These are phyloP conservation scores for Nakataea oryzae DNA, from an alignment of 2,329 filamentous ascomycete species.

Conservation along the genomic window DNA sequence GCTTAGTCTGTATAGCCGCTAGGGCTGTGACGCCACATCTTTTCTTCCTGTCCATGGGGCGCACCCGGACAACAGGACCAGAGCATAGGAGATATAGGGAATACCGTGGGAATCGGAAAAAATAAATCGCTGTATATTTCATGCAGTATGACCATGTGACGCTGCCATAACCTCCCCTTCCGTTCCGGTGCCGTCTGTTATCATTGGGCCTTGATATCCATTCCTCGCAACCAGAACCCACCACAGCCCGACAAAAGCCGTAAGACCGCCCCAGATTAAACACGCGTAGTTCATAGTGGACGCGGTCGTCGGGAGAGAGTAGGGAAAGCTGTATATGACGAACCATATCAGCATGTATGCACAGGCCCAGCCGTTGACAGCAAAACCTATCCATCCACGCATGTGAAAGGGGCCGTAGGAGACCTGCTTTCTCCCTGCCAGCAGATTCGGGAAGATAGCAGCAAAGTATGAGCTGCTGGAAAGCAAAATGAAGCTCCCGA, in stretches of 20 bases:
- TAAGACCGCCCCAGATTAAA: constrained; percentile 31
- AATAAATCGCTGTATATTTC: neutral
- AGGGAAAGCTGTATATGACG: constrained; percentile 50
- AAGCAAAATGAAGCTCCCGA: constrained; percentile 35
- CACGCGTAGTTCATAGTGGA: constrained; percentile 38
- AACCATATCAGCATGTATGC: constrained; percentile 47
- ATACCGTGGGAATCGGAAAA: neutral
- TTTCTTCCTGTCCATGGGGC: neutral
- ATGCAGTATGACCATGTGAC: neutral
- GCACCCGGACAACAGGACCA: neutral
- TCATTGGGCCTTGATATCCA: neutral
- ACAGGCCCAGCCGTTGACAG: constrained; percentile 34
- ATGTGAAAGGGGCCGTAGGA: constrained; percentile 46
- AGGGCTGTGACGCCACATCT: too few species aligned
- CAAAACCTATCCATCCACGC: constrained; percentile 24
- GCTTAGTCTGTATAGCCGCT: neutral
- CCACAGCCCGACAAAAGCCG: constrained; percentile 26
- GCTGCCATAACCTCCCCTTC: neutral
- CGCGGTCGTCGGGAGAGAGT: constrained; percentile 26
- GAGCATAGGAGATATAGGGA: neutral
- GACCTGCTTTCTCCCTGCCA: constrained; percentile 32
- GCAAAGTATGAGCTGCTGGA: constrained; percentile 46
- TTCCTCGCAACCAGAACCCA: constrained; percentile 19
- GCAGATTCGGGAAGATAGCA: constrained; percentile 48
- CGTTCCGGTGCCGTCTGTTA: neutral